Evolutionary conservation across 768 basidiomycete species (phyloP), one percentile per base, ranked within the genome.

Genomic region (Cyathus striatus): DNA sequence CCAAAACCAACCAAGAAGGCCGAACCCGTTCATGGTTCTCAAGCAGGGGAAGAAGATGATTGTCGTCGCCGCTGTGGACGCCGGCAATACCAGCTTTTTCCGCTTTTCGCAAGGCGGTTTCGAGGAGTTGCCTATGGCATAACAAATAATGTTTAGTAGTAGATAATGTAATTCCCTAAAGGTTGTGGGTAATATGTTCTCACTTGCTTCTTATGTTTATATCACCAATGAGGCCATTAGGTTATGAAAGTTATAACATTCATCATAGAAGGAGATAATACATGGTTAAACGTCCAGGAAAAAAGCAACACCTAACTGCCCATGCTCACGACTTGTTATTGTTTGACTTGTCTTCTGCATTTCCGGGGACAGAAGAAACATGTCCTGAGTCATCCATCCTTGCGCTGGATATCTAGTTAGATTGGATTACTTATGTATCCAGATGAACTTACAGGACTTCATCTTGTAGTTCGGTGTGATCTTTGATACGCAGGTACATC

Each of bases 61-160:
- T 41, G 71, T 97, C 24, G 76, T 98, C 38, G 94, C 93, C 1
- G 90, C 78, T 2, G 92, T 94, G 4, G 93, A 96, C 62, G 75
- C 80, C 2, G 91, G 94, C 6, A 90, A 76, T 49, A 84, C 84
- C 33, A 86, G 87, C 50, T 94, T 96, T 70, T 88, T 91, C 64
- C 70, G 87, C 41, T 92, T 97, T 50, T 83, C 86, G 5, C 75
- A 92, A 55, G 89, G 90, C 0, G 80, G 72, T 6, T 97, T 98
- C 59, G 81, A 78, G 41, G 88, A 91, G 52, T 84, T 86, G 78
- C 83, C 89, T 0, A 87, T 92, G 82, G 50, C 51, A 35, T 72
- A 49, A 54, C n/a, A n/a, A n/a, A n/a, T n/a, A n/a, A n/a, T n/a
- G n/a, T n/a, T n/a, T n/a, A n/a, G n/a, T n/a, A n/a, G n/a, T n/a